Percentiles rank a stretch among this genome's conserved stretches.
These are phyloP conservation scores for Saccharomyces paradoxus DNA, from an alignment of 805 yeast species.

Conservation along the genomic window DNA sequence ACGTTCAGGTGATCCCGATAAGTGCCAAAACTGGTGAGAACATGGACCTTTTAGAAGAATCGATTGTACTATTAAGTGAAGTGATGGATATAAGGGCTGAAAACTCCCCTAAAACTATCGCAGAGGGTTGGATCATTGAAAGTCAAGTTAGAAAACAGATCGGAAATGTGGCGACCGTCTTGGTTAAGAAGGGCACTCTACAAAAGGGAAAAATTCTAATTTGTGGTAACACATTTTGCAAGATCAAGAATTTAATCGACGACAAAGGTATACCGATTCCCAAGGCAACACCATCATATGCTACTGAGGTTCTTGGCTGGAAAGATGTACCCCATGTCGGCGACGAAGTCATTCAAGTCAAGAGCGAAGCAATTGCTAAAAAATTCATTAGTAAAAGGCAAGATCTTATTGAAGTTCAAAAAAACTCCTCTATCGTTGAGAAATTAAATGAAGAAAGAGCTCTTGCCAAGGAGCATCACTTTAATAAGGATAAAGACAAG, in stretches of 20 bases:
- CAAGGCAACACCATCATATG: slow-evolving; percentile 75
- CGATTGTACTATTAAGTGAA: slow-evolving; percentile 78
- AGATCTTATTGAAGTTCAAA: slow-evolving; percentile 48
- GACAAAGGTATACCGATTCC: slow-evolving; percentile 59
- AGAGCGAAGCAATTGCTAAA: slow-evolving; percentile 65
- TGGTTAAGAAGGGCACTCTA: slow-evolving; percentile 72
- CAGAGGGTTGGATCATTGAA: slow-evolving; percentile 86
- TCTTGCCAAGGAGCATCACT: slow-evolving; percentile 27
- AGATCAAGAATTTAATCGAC: slow-evolving; percentile 68
- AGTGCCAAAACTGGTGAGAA: slow-evolving; percentile 86
- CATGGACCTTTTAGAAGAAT: slow-evolving; percentile 84
- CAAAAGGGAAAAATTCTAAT: slow-evolving; percentile 65
- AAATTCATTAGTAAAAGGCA: slow-evolving; percentile 60
- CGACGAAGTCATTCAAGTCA: slow-evolving; percentile 70
- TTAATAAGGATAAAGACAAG: slow-evolving; percentile 44
- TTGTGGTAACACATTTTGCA: slow-evolving; percentile 82
- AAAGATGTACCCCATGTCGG: slow-evolving; percentile 88
- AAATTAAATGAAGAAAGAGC: slow-evolving; percentile 59
- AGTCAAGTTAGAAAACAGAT: slow-evolving; percentile 72
- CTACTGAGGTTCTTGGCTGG: slow-evolving; percentile 93
- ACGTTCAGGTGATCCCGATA: slow-evolving; percentile 78
- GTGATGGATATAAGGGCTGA: slow-evolving; percentile 68
- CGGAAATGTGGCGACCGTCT: slow-evolving; percentile 79
- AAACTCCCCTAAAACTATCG: slow-evolving; percentile 34
- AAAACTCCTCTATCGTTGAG: slow-evolving; percentile 59